Conservation (phyloP, 2,329 filamentous ascomycete species). For the Colletotrichum spaethianum region DNA sequence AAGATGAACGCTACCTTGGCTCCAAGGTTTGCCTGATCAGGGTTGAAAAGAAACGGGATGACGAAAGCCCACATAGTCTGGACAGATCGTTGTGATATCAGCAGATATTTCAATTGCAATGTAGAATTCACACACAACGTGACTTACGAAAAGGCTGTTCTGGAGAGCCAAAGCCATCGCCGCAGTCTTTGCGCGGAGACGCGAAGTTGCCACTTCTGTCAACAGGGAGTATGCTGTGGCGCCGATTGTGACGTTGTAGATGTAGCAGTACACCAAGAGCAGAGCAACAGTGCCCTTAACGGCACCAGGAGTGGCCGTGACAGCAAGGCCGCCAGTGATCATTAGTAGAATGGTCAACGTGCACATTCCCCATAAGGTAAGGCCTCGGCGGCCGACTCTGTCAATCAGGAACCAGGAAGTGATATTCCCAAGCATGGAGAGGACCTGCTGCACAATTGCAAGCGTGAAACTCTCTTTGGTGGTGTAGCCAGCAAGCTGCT, state of each 20-base stretch:
- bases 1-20: constrained; percentile 59
- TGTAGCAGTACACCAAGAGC: constrained; percentile 55
- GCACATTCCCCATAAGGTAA: constrained; percentile 52
- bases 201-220: constrained; percentile 54
- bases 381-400: constrained; percentile 47
- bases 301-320: constrained; percentile 25
- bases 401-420: constrained; percentile 52
- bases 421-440: constrained; percentile 49
- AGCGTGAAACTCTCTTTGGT: constrained; percentile 53
- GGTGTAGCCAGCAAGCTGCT: constrained; percentile 57
- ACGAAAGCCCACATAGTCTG: constrained; percentile 43
- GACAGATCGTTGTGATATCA: constrained; percentile 1
- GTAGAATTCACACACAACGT: neutral
- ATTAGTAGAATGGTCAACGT: constrained; percentile 47
- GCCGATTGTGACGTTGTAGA: constrained; percentile 58
- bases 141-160: constrained; percentile 49
- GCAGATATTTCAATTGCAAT: neutral
- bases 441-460: constrained; percentile 49
- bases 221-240: constrained; percentile 55
- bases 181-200: constrained; percentile 56
- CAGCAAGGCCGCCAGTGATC: constrained; percentile 50
- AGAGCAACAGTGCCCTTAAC: constrained; percentile 50
- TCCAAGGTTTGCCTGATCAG: constrained; percentile 52
- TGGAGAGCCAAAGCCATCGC: constrained; percentile 53
- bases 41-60: constrained; percentile 49